Conservation (phyloP, 176 grass and related monocot species). For the Stipa capillata region DNA sequence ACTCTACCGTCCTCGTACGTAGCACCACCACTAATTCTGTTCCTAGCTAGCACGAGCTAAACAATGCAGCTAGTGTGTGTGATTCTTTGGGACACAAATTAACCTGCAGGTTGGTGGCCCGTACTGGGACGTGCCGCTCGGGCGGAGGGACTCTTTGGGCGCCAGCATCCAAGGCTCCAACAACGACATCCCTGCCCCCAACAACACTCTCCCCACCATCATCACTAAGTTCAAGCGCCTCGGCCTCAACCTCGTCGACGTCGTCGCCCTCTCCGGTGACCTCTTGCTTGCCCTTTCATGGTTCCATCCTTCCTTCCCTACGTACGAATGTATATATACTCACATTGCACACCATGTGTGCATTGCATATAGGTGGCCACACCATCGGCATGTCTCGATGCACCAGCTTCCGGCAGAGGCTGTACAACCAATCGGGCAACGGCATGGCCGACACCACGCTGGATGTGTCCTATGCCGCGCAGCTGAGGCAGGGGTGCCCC, state of each 20-base stretch:
- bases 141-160: slow-evolving; percentile 65
- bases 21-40: neutral
- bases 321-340: neutral
- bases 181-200: slow-evolving; percentile 75
- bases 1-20: slow-evolving; percentile 46
- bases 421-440: slow-evolving; percentile 76
- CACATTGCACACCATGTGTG: neutral
- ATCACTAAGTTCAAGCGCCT: slow-evolving; percentile 73
- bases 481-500: slow-evolving; percentile 57
- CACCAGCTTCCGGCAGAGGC: slow-evolving; percentile 77
- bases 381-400: slow-evolving; percentile 74
- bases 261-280: slow-evolving; percentile 71
- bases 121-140: slow-evolving; percentile 64
- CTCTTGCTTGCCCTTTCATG: neutral
- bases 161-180: slow-evolving; percentile 75
- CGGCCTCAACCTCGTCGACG: slow-evolving; percentile 60
- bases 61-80: neutral
- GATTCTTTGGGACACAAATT: neutral
- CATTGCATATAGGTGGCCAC: slow-evolving; percentile 53
- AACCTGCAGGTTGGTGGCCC: slow-evolving; percentile 64
- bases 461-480: slow-evolving; percentile 35
- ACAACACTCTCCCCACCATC: slow-evolving; percentile 78
- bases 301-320: neutral
- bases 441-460: slow-evolving; percentile 55
- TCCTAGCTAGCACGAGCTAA: neutral